Evolutionary conservation across 176 grass and related monocot genomes (phyloP).

Genomic region (Pharus latifolius): DNA sequence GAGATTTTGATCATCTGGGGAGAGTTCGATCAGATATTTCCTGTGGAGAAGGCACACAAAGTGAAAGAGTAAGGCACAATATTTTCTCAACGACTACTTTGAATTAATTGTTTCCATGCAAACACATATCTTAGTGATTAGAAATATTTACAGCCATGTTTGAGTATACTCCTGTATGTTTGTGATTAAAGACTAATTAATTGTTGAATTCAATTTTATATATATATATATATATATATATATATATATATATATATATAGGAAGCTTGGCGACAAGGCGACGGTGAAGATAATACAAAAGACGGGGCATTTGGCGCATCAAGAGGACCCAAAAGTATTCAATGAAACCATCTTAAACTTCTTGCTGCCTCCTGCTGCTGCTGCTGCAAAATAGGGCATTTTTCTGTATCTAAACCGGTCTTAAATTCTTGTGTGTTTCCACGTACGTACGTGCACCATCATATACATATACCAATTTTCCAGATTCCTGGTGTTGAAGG

Average conservation of each 20-base stretch:
- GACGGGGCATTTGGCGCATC: slow-evolving; percentile 57
- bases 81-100: no score
- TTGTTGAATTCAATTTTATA: no score
- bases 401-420: no score
- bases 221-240: no score
- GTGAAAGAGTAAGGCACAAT: slow-evolving; percentile 81
- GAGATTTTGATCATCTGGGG: slow-evolving; percentile 81
- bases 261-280: slow-evolving; percentile 59
- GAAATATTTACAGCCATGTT: no score
- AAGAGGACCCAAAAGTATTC: slow-evolving; percentile 60
- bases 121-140: no score
- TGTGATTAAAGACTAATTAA: no score
- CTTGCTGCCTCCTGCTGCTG: slow-evolving; percentile 9
- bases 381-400: no score
- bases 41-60: slow-evolving; percentile 47
- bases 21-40: slow-evolving; percentile 77
- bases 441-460: not conserved
- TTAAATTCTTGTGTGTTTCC: not conserved
- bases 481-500: no score
- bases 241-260: not conserved
- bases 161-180: no score
- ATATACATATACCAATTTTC: no score
- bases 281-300: slow-evolving; percentile 55
- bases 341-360: slow-evolving; percentile 37
- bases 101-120: no score